A percentile compares a stretch with the other conserved stretches of the same genome.
phyloP scores from a whole-genome alignment of 768 basidiomycete genomes.

The Mycena epipterygia region DNA sequence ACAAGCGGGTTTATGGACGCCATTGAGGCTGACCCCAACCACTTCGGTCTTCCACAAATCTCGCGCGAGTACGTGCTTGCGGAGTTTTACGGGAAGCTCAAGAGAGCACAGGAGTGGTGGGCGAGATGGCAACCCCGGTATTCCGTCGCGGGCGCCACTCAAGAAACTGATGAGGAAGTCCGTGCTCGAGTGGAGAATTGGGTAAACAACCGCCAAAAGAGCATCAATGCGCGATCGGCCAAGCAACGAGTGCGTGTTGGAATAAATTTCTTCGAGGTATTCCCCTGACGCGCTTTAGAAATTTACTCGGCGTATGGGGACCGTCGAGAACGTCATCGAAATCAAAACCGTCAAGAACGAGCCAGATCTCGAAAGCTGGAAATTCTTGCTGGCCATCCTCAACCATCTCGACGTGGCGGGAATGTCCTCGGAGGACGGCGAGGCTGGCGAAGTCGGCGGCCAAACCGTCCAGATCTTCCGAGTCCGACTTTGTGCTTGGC shows the following conservation, averaged over 20 bases:
- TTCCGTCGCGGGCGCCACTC: no score
- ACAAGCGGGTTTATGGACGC: neutral
- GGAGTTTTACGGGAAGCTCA: constrained; percentile 7
- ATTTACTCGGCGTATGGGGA: neutral
- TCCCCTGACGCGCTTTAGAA: neutral
- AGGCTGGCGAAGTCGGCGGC: neutral
- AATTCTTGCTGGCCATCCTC: constrained; percentile 12
- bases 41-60: constrained; percentile 18
- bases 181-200: neutral
- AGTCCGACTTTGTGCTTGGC: constrained; percentile 20
- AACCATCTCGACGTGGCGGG: constrained; percentile 11
- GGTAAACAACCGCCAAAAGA: neutral
- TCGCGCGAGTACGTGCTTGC: neutral
- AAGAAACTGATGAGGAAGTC: neutral
- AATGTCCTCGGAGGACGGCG: constrained; percentile 34
- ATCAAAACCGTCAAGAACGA: neutral
- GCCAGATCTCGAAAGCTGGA: constrained; percentile 21
- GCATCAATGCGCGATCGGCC: no score
- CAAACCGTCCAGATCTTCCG: neutral
- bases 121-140: neutral
- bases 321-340: neutral
- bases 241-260: neutral
- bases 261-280: neutral
- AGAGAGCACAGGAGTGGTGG: constrained; percentile 23
- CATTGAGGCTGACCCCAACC: neutral